phyloP scores from a whole-genome alignment of 352 stramenopile genomes.

The Phytophthora parvispora region DNA sequence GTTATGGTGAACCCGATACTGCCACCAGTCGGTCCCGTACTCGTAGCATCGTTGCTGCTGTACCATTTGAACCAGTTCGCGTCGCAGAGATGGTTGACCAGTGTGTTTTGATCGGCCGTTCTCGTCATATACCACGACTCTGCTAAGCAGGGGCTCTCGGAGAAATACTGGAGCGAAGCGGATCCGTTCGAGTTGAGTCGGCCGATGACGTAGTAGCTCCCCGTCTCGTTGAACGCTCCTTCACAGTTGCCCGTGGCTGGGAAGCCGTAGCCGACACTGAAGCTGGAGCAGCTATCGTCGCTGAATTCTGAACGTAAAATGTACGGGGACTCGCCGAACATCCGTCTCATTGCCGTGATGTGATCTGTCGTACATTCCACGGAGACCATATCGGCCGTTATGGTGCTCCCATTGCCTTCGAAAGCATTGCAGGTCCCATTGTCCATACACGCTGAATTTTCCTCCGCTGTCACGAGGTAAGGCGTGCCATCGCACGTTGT shows the following conservation, averaged over 20 bases:
- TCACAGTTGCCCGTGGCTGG: conserved; percentile 11
- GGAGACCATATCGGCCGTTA: conserved; percentile 8
- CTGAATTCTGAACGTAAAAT: conserved; percentile 6
- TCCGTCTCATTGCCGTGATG: conserved; percentile 4
- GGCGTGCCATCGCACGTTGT: conserved; percentile 11
- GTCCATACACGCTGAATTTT: background rate
- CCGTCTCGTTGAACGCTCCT: conserved; percentile 20
- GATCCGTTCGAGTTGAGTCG: conserved; percentile 14
- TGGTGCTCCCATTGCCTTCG: background rate
- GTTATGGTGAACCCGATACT: background rate
- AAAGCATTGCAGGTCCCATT: background rate
- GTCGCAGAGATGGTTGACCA: conserved; percentile 6
- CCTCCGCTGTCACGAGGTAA: conserved; percentile 10
- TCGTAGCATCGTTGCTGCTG: conserved; percentile 16
- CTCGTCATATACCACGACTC: background rate
- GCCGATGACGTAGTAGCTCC: conserved; percentile 8
- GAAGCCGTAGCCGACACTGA: background rate
- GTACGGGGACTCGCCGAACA: conserved; percentile 15
- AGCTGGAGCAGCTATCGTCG: conserved; percentile 16
- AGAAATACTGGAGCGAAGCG: conserved; percentile 9
- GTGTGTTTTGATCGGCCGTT: background rate
- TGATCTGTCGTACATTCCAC: conserved; percentile 11
- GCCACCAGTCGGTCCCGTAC: conserved; percentile 7
- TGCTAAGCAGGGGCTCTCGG: conserved; percentile 1
- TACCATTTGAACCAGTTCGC: conserved; percentile 9